phyloP scores from a whole-genome alignment of 768 basidiomycete genomes.

The Lentinula detonsa region DNA sequence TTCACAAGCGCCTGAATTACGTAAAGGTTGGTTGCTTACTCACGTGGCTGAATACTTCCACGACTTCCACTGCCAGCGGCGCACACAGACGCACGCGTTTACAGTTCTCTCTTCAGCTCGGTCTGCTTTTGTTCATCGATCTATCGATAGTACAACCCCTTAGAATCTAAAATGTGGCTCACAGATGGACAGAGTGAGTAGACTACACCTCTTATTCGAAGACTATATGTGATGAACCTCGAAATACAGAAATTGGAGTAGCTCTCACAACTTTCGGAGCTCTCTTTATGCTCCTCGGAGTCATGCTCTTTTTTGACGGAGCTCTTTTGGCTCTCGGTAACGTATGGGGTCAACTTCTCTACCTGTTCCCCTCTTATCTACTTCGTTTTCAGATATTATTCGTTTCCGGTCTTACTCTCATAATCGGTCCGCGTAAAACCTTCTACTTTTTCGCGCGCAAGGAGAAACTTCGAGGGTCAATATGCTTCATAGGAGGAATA shows the following conservation, averaged over 20 bases:
- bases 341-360: constrained; percentile 32
- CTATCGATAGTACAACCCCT: neutral
- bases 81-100: neutral
- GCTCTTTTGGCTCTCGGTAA: constrained; percentile 96
- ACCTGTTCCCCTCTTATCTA: neutral
- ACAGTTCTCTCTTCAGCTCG: neutral
- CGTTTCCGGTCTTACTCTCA: constrained; percentile 88
- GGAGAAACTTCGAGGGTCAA: constrained; percentile 88
- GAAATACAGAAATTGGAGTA: constrained; percentile 80
- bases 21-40: too few relatives aligned
- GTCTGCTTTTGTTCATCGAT: neutral
- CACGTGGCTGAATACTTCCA: neutral
- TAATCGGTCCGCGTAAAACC: constrained; percentile 96
- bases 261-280: constrained; percentile 93
- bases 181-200: constrained; percentile 2
- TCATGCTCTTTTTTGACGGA: constrained; percentile 95
- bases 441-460: constrained; percentile 97
- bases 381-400: constrained; percentile 75
- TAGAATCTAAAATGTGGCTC: neutral
- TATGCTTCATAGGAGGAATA: constrained; percentile 87
- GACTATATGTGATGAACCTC: too few relatives aligned
- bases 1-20: too few relatives aligned
- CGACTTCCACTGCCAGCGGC: neutral
- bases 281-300: constrained; percentile 93
- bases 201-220: neutral